These are phyloP conservation scores for Candida smagusa DNA, from an alignment of 1,139 yeast species.

Conservation along the genomic window DNA sequence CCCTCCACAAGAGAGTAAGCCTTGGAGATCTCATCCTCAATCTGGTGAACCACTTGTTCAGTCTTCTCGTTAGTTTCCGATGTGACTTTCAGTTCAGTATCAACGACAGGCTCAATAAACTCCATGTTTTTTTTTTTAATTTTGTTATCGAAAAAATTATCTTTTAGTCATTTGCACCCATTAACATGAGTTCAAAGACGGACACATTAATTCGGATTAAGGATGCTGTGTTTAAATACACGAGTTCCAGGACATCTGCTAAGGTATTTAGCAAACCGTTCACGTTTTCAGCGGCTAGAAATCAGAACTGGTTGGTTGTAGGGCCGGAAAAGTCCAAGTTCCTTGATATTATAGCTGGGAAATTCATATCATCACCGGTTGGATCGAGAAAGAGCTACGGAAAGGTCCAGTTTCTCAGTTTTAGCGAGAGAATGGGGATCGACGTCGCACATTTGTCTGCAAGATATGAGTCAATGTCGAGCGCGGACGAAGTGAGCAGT, in stretches of 20 bases:
- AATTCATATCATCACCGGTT: conserved; percentile 51
- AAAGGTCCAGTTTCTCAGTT: conserved; percentile 53
- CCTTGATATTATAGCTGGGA: conserved; percentile 31
- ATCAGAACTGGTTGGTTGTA: conserved; percentile 27
- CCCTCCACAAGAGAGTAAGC: conserved; percentile 46
- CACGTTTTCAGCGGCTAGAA: conserved; percentile 20
- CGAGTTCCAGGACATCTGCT: conserved; percentile 7
- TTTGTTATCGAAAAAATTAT: neutral
- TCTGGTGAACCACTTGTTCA: conserved; percentile 45
- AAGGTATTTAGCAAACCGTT: conserved; percentile 25
- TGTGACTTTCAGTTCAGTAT: conserved; percentile 6
- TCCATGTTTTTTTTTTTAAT: conserved; percentile 23
- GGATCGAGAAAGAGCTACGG: conserved; percentile 53
- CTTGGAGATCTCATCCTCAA: conserved; percentile 54
- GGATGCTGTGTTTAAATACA: conserved; percentile 16
- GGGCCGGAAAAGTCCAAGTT: conserved; percentile 37
- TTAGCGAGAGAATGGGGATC: conserved; percentile 52
- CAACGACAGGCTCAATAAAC: conserved; percentile 29
- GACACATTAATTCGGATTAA: conserved; percentile 9
- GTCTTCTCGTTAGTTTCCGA: conserved; percentile 20
- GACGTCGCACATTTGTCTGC: conserved; percentile 83
- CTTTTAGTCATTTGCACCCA: neutral
- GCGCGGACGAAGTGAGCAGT: conserved; percentile 74
- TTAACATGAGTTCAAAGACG: neutral
- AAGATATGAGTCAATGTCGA: conserved; percentile 73